Conservation (phyloP, 352 stramenopile genomes). For the Phytophthora rubi region DNA sequence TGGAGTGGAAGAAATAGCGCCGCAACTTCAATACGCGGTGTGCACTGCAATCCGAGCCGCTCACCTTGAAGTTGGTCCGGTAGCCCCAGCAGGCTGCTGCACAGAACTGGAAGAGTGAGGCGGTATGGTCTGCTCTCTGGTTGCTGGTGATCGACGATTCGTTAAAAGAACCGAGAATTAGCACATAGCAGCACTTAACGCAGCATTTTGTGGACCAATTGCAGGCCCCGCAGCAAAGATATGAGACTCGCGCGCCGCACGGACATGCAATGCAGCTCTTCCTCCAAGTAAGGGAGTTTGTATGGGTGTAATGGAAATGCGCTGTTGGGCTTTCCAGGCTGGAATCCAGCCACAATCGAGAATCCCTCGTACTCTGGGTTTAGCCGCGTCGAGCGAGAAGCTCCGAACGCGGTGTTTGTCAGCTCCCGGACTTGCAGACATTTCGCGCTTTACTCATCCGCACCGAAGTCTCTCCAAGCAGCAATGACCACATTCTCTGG, state of each 20-base stretch:
- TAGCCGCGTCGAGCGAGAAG: constrained; percentile 4
- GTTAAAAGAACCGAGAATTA: constrained; percentile 23
- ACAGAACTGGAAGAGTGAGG: neutral
- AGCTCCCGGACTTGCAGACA: constrained; percentile 5
- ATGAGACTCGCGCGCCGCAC: constrained; percentile 8
- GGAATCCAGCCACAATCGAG: neutral
- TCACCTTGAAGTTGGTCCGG: no score
- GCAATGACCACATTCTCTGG: constrained; percentile 22
- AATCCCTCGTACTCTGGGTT: constrained; percentile 17
- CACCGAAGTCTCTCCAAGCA: constrained; percentile 3
- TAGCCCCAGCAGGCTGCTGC: neutral
- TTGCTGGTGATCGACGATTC: constrained; percentile 7
- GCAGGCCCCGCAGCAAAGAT: constrained; percentile 15
- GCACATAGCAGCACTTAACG: constrained; percentile 15
- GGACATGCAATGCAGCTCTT: constrained; percentile 10
- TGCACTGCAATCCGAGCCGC: no score
- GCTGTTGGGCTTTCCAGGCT: constrained; percentile 1
- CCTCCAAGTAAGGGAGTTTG: neutral
- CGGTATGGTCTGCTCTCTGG: neutral
- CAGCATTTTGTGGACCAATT: constrained; percentile 8
- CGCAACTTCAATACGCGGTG: neutral
- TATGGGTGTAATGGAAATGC: constrained; percentile 32
- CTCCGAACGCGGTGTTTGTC: neutral
- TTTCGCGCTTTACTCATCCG: constrained; percentile 13
- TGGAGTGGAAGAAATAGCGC: constrained; percentile 1